Conservation (phyloP, 2,329 filamentous ascomycete species). For the Colletotrichum orbiculare region DNA sequence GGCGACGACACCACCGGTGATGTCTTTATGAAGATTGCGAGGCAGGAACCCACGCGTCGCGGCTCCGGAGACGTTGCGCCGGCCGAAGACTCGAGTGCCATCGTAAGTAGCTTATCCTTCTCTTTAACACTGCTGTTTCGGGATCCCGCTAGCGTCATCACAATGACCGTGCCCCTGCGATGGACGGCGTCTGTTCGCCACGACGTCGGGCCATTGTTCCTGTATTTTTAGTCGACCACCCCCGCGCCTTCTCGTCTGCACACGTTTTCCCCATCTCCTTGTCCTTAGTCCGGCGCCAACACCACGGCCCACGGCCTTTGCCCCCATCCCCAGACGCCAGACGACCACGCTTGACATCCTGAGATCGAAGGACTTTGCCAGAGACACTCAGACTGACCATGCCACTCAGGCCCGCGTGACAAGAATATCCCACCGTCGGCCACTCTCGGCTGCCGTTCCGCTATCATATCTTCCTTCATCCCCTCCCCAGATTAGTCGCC, state of each 20-base stretch:
- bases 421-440: slow-evolving; percentile 61
- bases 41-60: slow-evolving; percentile 60
- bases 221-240: slow-evolving; percentile 29
- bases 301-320: slow-evolving; percentile 28
- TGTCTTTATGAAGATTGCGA: slow-evolving; percentile 68
- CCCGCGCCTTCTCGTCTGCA: slow-evolving; percentile 8
- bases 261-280: slow-evolving; percentile 16
- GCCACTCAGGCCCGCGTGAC: slow-evolving; percentile 58
- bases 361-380: slow-evolving; percentile 18
- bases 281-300: slow-evolving; percentile 14
- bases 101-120: slow-evolving; percentile 55
- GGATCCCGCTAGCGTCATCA: slow-evolving; percentile 25
- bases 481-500: slow-evolving; percentile 62
- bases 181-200: slow-evolving; percentile 23
- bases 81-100: slow-evolving; percentile 51
- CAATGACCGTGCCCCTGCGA: slow-evolving; percentile 32
- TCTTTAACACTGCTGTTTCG: slow-evolving; percentile 35
- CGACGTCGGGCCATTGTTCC: slow-evolving; percentile 15
- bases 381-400: slow-evolving; percentile 40
- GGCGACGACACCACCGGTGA: slow-evolving; percentile 65
- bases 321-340: slow-evolving; percentile 24
- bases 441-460: slow-evolving; percentile 63
- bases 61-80: slow-evolving; percentile 47
- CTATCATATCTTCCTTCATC: slow-evolving; percentile 60
- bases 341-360: slow-evolving; percentile 10